Conservation (phyloP, 345 rosid genomes). For the Camelina neglecta region DNA sequence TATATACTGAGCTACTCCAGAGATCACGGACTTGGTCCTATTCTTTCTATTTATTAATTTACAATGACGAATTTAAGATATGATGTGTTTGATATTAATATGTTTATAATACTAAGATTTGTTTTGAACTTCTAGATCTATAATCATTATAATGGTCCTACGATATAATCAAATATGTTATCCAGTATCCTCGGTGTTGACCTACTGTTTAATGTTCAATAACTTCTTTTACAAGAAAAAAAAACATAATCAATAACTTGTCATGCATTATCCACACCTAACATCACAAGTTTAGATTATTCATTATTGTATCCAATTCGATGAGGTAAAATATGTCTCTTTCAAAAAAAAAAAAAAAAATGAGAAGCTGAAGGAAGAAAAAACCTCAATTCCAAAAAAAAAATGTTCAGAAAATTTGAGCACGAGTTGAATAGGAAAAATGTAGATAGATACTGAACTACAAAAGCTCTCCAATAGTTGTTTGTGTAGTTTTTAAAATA, state of each 20-base stretch:
- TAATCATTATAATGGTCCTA: constrained; percentile 7
- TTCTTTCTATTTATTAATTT: constrained; percentile 17
- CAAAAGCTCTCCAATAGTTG: no score
- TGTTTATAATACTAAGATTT: neutral
- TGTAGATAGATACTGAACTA: no score
- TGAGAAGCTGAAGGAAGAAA: no score
- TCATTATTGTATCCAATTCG: neutral
- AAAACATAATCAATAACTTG: neutral
- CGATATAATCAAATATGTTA: constrained; percentile 1
- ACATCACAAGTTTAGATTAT: constrained; percentile 2
- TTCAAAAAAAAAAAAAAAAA: no score
- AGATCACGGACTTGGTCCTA: constrained; percentile 28
- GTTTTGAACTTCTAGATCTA: neutral
- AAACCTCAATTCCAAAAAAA: no score
- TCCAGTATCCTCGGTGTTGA: constrained; percentile 10
- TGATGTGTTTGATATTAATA: neutral
- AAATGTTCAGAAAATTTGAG: no score
- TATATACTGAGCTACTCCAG: constrained; percentile 9
- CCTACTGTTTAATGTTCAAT: constrained; percentile 14
- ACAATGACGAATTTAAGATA: constrained; percentile 13
- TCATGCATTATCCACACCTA: neutral
- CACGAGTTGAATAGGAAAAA: no score
- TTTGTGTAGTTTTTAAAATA: no score
- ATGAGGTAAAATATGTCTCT: no score
- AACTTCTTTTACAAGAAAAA: neutral